phyloP scores from a whole-genome alignment of 2,329 filamentous ascomycete genomes.

The Colletotrichum sidae region DNA sequence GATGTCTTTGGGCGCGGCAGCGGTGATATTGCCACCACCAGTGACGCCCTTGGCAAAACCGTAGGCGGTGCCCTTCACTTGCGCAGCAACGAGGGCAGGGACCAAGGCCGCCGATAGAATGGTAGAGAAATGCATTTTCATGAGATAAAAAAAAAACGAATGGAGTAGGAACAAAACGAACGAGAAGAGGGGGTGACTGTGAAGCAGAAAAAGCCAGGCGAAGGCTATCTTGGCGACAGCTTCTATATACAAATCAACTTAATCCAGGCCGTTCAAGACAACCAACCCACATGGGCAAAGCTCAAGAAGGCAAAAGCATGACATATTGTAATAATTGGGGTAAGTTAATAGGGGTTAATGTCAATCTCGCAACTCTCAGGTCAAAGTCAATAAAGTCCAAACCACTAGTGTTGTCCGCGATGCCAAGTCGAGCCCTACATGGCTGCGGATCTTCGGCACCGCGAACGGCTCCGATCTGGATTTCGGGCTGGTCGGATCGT shows the following conservation, averaged over 20 bases:
- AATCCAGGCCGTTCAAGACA: too few species aligned
- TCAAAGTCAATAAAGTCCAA: too few species aligned
- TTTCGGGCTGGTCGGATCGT: too few species aligned
- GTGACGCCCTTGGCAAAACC: slow-evolving; percentile 65
- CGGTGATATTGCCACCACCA: slow-evolving; percentile 66
- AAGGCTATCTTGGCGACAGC: not conserved
- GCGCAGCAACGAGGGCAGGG: slow-evolving; percentile 49
- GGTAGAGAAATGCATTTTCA: not conserved
- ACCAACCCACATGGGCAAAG: too few species aligned
- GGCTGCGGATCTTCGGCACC: too few species aligned
- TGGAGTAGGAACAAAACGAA: not conserved
- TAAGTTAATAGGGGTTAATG: too few species aligned
- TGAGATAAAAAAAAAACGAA: not conserved
- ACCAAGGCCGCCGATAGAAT: not conserved
- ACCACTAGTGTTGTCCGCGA: too few species aligned
- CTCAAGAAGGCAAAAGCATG: too few species aligned
- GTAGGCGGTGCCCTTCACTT: slow-evolving; percentile 52
- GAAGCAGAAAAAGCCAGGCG: not conserved
- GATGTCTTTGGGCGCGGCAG: slow-evolving; percentile 59
- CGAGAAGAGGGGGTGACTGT: not conserved
- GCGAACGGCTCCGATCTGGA: too few species aligned
- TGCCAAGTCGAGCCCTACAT: too few species aligned
- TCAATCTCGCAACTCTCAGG: too few species aligned
- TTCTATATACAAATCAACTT: not conserved
- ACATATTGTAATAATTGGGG: too few species aligned